These are phyloP conservation scores for Spergularia azorica DNA, from an alignment of 179 eudicot species.

Conservation along the genomic window DNA sequence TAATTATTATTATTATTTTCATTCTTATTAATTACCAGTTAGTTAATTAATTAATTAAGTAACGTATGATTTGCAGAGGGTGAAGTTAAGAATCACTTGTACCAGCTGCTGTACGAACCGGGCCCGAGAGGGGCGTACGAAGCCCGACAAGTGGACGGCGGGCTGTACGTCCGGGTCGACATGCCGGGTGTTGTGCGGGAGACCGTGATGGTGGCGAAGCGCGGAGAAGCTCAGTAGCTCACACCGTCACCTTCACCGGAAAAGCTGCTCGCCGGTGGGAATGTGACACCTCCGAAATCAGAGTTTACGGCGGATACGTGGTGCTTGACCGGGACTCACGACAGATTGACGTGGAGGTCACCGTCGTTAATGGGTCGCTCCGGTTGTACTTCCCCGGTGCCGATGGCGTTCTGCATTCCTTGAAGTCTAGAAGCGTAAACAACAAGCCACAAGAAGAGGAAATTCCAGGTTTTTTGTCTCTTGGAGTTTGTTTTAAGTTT, in stretches of 20 bases:
- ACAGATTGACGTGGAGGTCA: neutral
- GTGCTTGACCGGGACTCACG: constrained; percentile 9
- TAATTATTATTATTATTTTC: too few relatives aligned
- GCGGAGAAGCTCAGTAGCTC: neutral
- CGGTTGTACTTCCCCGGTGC: too few relatives aligned
- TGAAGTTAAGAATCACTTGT: too few relatives aligned
- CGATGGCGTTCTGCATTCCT: constrained; percentile 1
- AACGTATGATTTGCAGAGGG: too few relatives aligned
- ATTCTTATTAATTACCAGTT: too few relatives aligned
- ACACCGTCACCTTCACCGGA: constrained; percentile 13
- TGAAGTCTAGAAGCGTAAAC: neutral
- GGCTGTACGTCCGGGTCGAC: constrained; percentile 19
- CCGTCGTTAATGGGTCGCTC: too few relatives aligned
- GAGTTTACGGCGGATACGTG: constrained; percentile 11
- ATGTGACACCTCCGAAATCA: neutral
- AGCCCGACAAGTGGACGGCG: neutral
- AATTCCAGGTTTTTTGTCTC: too few relatives aligned
- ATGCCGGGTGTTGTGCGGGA: constrained; percentile 9
- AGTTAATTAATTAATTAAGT: too few relatives aligned
- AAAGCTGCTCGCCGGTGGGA: neutral
- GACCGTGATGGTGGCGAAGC: neutral
- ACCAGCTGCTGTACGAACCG: neutral
- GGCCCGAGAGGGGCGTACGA: neutral
- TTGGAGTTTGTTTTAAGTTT: too few relatives aligned
- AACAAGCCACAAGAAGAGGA: too few relatives aligned